Percentiles rank a stretch among this genome's conserved stretches.
phyloP scores from a whole-genome alignment of 2,329 filamentous ascomycete genomes.

The Beauveria varroae region DNA sequence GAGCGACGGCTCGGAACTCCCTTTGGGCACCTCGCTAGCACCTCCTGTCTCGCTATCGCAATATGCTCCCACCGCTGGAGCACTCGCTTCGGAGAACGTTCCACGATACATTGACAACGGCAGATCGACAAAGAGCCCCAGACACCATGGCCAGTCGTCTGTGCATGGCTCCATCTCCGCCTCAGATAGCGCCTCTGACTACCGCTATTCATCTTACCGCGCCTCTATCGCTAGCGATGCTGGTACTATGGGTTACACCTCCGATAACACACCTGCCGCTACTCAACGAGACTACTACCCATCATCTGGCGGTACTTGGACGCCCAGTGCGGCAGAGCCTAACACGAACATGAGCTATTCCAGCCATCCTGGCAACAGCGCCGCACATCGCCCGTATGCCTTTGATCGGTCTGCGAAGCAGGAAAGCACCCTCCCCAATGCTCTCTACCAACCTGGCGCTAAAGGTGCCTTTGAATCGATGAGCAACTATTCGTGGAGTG shows the following conservation, averaged over 20 bases:
- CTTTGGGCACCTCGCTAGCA: slow-evolving; percentile 43
- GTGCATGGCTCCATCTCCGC: slow-evolving; percentile 43
- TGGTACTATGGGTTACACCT: slow-evolving; percentile 23
- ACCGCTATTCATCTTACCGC: slow-evolving; percentile 45
- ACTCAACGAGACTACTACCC: slow-evolving; percentile 43
- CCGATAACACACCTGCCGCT: slow-evolving; percentile 21
- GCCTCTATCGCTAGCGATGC: slow-evolving; percentile 25
- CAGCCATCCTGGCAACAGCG: slow-evolving; percentile 13
- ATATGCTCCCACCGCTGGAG: slow-evolving; percentile 4
- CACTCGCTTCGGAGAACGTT: slow-evolving; percentile 36
- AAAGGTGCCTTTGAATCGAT: slow-evolving; percentile 41
- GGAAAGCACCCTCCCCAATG: slow-evolving; percentile 28
- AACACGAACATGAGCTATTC: slow-evolving; percentile 38
- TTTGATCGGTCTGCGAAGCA: slow-evolving; percentile 34
- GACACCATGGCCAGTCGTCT: slow-evolving; percentile 46
- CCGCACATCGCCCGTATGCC: slow-evolving; percentile 39
- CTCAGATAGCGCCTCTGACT: slow-evolving; percentile 45
- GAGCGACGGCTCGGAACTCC: slow-evolving; percentile 44
- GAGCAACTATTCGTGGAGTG: slow-evolving; percentile 52
- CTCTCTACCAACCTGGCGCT: slow-evolving; percentile 30
- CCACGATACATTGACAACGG: slow-evolving; percentile 52
- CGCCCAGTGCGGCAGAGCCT: slow-evolving; percentile 40
- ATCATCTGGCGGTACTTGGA: slow-evolving; percentile 42
- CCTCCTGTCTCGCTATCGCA: slow-evolving; percentile 42
- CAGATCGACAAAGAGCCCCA: slow-evolving; percentile 49